Evolutionary conservation across 331 rosid species (phyloP), one percentile per base, ranked within the genome.

Genomic region (Saraca asoca): DNA sequence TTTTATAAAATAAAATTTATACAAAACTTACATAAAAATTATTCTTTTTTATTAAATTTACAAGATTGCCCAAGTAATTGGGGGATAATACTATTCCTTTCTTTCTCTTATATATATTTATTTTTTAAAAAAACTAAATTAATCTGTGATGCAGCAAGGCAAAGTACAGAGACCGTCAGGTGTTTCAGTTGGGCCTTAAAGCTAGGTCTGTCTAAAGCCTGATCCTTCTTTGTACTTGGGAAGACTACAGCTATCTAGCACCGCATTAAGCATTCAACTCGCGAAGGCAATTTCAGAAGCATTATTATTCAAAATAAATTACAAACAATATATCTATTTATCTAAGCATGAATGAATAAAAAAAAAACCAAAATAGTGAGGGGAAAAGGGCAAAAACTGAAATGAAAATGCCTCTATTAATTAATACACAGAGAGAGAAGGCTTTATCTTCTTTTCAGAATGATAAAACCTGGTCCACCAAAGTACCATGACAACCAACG

Each of bases 401-500:
- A 10, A 11, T 37, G 17, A 18, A 59, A 39, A 59, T 9, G 1
- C 11, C 14, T 20, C 6, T 39, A 8, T 12, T 50, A 37, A 4
- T 24, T 24, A 24, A 24, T 24, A 24, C 3, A 24, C 2, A 24
- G 31, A 24, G 3, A 24, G 3, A 24, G 31, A 24, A 3, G 31
- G 37, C 64, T 76, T 67, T 61, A 67, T 61, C 78, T 61, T 61
- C 82, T 69, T 64, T 73, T 73, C 54, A 69, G 79, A 69, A 13
- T 17, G 43, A 42, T 50, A 9, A 16, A 45, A 17, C 12, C 29
- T 0, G 43, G 16, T 63, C 57, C 58, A 74, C 31, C 3, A 12
- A 29, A 29, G 76, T 58, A 39, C 53, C n/a, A 20, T 14, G 10
- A 0, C 0, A 13, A 7, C 75, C 34, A 75, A 61, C 58, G 15